phyloP scores from a whole-genome alignment of 768 basidiomycete genomes.

The Trametes cinnabarina region DNA sequence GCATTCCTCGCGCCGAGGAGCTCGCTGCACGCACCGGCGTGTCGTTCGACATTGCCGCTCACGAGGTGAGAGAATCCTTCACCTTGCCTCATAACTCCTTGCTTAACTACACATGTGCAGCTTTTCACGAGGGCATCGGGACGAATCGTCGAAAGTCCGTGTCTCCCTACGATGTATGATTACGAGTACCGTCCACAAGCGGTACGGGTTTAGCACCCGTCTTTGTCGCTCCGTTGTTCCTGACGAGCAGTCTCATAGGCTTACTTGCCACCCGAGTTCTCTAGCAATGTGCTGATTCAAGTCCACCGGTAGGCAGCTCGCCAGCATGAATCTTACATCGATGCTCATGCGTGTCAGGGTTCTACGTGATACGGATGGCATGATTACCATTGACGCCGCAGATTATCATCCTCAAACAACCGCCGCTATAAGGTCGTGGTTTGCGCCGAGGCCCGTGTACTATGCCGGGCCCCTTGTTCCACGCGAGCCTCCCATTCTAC shows the following conservation, averaged over 20 bases:
- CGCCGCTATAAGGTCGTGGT: not conserved
- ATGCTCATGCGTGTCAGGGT: not conserved
- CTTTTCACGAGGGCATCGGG: not conserved
- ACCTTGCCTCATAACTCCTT: no score
- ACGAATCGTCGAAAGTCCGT: not conserved
- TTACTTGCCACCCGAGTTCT: not conserved
- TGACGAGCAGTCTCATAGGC: not conserved
- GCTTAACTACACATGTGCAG: not conserved
- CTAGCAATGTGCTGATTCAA: not conserved
- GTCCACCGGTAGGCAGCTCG: not conserved
- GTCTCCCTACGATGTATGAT: not conserved
- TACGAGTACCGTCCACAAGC: not conserved
- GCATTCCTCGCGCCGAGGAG: not conserved
- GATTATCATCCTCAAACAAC: not conserved
- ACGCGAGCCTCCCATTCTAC: no score
- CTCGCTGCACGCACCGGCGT: not conserved
- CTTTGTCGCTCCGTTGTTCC: no score
- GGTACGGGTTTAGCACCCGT: not conserved
- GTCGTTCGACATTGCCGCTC: not conserved
- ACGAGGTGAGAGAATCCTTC: not conserved
- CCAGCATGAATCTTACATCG: no score
- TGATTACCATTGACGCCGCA: not conserved
- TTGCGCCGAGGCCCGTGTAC: not conserved
- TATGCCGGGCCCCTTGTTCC: not conserved
- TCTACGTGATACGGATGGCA: not conserved